Percentiles rank a stretch among this genome's conserved stretches.
Evolutionary conservation across 2,329 filamentous ascomycete species (phyloP).

Genomic region (Nannizzia gypsea): DNA sequence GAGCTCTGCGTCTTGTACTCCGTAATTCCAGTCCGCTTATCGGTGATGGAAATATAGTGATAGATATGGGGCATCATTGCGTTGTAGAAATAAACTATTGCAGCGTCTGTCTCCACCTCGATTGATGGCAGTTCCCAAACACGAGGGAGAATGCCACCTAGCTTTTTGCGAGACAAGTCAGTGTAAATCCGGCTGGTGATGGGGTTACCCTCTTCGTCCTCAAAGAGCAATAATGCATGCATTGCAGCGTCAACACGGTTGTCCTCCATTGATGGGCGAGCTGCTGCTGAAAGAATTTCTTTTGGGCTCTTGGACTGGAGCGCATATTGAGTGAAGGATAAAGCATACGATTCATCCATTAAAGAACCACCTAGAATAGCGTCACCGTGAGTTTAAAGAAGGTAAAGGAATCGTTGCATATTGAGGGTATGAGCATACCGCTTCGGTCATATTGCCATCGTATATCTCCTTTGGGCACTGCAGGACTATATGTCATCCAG

Average conservation of each 20-base stretch:
- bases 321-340: conserved; percentile 25
- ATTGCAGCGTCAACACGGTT: conserved; percentile 24
- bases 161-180: conserved; percentile 20
- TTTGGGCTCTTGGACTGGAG: conserved; percentile 19
- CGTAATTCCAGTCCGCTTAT: conserved; percentile 21
- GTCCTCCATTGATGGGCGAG: conserved; percentile 18
- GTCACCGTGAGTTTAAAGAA: neutral
- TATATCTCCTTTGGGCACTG: conserved; percentile 24
- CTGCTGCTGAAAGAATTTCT: conserved; percentile 24
- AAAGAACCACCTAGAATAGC: conserved; percentile 23
- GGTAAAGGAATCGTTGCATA: neutral
- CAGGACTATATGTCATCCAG: conserved; percentile 20
- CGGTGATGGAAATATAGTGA: conserved; percentile 23
- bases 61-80: conserved; percentile 27
- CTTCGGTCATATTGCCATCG: conserved; percentile 29
- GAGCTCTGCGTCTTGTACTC: conserved; percentile 19
- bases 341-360: conserved; percentile 31
- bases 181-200: conserved; percentile 24
- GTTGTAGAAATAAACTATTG: conserved; percentile 24
- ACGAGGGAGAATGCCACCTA: conserved; percentile 19
- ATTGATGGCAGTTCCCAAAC: conserved; percentile 26
- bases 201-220: conserved; percentile 13
- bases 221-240: conserved; percentile 22
- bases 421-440: conserved; percentile 11
- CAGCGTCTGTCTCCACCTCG: conserved; percentile 23